These are phyloP conservation scores for Venturia nashicola DNA, from an alignment of 2,329 filamentous ascomycete species.

Conservation along the genomic window DNA sequence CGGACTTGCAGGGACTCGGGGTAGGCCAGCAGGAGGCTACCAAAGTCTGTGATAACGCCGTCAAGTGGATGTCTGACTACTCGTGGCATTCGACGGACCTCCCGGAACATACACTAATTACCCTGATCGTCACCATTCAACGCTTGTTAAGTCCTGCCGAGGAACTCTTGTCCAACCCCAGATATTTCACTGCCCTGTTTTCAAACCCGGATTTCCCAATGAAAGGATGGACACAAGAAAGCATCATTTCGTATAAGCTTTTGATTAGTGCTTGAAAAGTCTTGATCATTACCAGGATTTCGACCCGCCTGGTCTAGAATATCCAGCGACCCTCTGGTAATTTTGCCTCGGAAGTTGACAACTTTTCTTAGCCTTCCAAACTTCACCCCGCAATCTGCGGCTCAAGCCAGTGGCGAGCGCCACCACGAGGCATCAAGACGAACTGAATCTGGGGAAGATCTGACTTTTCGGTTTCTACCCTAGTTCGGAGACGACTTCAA, in stretches of 20 bases:
- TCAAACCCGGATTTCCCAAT: background rate
- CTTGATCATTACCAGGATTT: background rate
- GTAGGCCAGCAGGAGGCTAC: background rate
- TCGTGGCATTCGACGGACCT: background rate
- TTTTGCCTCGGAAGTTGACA: background rate
- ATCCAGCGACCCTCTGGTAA: background rate
- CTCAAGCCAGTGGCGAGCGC: background rate
- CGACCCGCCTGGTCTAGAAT: background rate
- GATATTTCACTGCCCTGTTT: background rate
- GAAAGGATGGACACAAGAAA: background rate
- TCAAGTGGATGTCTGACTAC: background rate
- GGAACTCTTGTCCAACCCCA: background rate
- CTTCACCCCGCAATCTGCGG: background rate
- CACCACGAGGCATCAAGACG: background rate
- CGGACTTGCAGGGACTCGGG: background rate
- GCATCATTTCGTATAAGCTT: background rate
- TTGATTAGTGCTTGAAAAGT: background rate
- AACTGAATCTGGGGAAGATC: slow-evolving; percentile 4
- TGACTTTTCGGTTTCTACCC: background rate
- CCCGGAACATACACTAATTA: background rate
- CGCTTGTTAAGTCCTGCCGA: background rate
- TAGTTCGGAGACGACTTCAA: background rate
- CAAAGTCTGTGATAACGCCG: background rate
- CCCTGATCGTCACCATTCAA: background rate
- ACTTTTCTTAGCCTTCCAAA: background rate